A percentile compares a stretch with the other conserved stretches of the same genome.
Evolutionary conservation across 176 grass and related monocot species (phyloP).

Genomic region (Thinopyrum elongatum): DNA sequence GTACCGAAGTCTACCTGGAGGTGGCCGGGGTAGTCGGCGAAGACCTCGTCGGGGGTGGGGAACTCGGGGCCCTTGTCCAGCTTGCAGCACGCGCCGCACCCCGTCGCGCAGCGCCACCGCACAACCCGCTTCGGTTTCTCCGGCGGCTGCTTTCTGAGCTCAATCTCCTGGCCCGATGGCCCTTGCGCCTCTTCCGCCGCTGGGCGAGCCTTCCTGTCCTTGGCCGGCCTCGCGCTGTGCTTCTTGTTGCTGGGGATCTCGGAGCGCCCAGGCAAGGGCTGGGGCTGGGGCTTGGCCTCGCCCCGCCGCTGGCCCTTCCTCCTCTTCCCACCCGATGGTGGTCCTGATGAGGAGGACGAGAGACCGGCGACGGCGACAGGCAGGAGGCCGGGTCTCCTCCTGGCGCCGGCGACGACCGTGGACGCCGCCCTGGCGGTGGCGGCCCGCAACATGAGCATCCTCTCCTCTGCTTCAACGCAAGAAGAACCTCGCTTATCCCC

Average conservation of each 20-base stretch:
- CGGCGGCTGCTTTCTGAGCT: slow-evolving; percentile 17
- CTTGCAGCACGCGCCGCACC: slow-evolving; percentile 88
- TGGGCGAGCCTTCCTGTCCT: background rate
- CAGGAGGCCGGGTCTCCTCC: background rate
- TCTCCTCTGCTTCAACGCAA: background rate
- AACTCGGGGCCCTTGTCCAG: slow-evolving; percentile 74
- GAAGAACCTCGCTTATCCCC: slow-evolving; percentile 18
- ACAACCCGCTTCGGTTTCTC: slow-evolving; percentile 34
- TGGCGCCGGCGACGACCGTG: background rate
- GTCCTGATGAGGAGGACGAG: slow-evolving; percentile 33
- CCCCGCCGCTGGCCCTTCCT: slow-evolving; percentile 40
- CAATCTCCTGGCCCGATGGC: background rate
- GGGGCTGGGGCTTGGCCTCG: slow-evolving; percentile 12
- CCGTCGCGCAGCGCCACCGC: slow-evolving; percentile 63
- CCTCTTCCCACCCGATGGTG: slow-evolving; percentile 27
- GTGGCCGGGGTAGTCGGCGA: slow-evolving; percentile 50
- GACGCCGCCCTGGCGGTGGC: slow-evolving; percentile 9
- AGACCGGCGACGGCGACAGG: background rate
- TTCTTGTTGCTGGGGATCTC: slow-evolving; percentile 32
- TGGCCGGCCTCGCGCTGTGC: background rate
- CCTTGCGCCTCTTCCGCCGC: background rate
- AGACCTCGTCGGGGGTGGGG: slow-evolving; percentile 62
- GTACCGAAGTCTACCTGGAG: slow-evolving; percentile 38
- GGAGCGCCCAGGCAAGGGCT: background rate
- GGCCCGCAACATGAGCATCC: slow-evolving; percentile 33